A percentile compares a stretch with the other conserved stretches of the same genome.
These are phyloP conservation scores for Russula sp. DNA, from an alignment of 768 basidiomycete species.

Conservation along the genomic window DNA sequence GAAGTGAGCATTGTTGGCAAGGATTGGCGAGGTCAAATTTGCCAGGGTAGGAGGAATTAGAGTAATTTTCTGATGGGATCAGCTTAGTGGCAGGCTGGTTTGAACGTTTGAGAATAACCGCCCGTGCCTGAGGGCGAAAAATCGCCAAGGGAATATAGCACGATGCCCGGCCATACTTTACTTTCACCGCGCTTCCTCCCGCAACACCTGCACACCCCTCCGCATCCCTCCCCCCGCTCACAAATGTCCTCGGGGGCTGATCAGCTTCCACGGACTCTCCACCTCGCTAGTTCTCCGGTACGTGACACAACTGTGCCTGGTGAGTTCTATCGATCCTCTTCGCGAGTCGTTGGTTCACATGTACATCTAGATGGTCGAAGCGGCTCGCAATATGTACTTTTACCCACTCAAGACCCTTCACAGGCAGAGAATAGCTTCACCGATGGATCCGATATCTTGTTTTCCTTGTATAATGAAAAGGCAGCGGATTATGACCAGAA, in stretches of 20 bases:
- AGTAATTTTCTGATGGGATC: no score
- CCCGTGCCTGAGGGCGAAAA: background rate
- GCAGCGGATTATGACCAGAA: constrained; percentile 7
- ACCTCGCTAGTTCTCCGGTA: background rate
- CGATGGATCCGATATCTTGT: constrained; percentile 5
- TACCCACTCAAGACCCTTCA: background rate
- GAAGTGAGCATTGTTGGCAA: background rate
- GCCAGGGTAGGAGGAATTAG: no score
- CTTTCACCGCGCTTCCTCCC: background rate
- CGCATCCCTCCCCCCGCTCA: no score
- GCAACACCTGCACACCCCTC: background rate
- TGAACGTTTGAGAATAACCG: background rate
- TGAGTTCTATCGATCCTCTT: background rate
- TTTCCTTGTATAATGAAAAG: constrained; percentile 18
- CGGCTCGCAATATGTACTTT: constrained; percentile 1
- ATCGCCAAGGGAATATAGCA: background rate
- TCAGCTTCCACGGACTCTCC: background rate
- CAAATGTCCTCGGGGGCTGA: constrained; percentile 5
- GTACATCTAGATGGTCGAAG: background rate
- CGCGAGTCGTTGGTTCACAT: background rate
- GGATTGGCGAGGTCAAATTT: no score
- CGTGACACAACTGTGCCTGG: background rate
- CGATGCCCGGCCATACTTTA: background rate
- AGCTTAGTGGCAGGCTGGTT: background rate
- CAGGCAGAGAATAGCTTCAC: background rate